Evolutionary conservation across 805 yeast species (phyloP).

Genomic region (Starmerella sp.): DNA sequence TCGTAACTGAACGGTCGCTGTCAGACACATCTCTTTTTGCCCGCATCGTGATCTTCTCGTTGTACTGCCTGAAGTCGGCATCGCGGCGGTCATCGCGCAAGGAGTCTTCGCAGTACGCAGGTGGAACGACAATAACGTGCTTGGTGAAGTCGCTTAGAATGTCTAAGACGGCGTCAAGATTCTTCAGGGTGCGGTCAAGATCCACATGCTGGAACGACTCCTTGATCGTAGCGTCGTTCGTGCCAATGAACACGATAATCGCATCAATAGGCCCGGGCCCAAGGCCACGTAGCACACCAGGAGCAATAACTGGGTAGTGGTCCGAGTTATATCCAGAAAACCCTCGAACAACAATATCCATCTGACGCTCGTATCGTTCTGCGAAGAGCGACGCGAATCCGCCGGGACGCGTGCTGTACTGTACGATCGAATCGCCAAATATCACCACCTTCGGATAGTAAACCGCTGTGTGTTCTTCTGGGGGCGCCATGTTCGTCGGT

Average conservation of each 20-base stretch:
- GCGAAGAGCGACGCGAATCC: constrained; percentile 42
- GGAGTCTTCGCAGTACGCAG: not conserved
- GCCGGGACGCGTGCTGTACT: constrained; percentile 35
- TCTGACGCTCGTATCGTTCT: constrained; percentile 39
- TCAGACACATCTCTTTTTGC: not conserved
- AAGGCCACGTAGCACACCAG: constrained; percentile 36
- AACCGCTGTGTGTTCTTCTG: not conserved
- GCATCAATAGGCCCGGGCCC: constrained; percentile 29
- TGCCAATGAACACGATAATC: constrained; percentile 62
- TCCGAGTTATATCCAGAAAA: constrained; percentile 60
- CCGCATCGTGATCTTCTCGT: not conserved
- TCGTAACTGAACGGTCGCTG: too few relatives aligned
- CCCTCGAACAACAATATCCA: constrained; percentile 67
- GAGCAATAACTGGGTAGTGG: constrained; percentile 37
- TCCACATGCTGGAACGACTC: constrained; percentile 41
- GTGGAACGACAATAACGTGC: constrained; percentile 45
- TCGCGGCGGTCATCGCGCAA: not conserved
- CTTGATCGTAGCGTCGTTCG: constrained; percentile 55
- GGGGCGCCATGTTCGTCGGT: not conserved
- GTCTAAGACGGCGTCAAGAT: constrained; percentile 34
- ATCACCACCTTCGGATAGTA: constrained; percentile 35
- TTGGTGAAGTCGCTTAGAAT: constrained; percentile 32
- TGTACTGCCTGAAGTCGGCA: not conserved
- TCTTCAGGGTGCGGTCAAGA: constrained; percentile 35
- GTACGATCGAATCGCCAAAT: constrained; percentile 65